Evolutionary conservation across 139 green algal genomes (phyloP).

Genomic region (Picochlorum sp.): DNA sequence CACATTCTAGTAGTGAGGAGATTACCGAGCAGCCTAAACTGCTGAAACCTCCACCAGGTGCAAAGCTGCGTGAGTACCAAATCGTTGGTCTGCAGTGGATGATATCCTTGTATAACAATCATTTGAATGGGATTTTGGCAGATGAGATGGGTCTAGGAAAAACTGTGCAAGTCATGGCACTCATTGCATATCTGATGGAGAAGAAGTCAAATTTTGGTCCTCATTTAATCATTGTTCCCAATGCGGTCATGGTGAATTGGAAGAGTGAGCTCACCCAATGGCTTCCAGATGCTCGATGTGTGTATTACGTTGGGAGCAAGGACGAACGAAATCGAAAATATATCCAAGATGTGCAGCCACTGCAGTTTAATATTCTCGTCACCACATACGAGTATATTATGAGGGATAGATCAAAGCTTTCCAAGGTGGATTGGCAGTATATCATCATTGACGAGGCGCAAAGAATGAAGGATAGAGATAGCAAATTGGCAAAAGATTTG

Average conservation of each 20-base stretch:
- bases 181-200: constrained; percentile 93
- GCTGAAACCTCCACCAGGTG: constrained; percentile 49
- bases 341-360: constrained; percentile 36
- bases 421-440: constrained; percentile 87
- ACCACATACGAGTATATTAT: constrained; percentile 99
- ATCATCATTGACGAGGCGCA: constrained; percentile 99
- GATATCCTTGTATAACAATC: constrained; percentile 92
- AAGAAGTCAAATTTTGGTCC: constrained; percentile 88
- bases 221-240: constrained; percentile 97
- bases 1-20: constrained; percentile 43
- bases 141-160: constrained; percentile 92
- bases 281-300: constrained; percentile 64
- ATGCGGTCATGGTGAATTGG: constrained; percentile 98
- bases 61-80: constrained; percentile 86
- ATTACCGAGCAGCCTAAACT: constrained; percentile 61
- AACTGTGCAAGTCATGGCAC: constrained; percentile 91
- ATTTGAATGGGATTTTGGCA: constrained; percentile 94
- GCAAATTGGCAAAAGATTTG: constrained; percentile 68
- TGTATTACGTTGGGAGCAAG: constrained; percentile 68
- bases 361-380: constrained; percentile 95
- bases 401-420: constrained; percentile 63
- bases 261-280: constrained; percentile 82
- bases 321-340: constrained; percentile 70
- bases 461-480: constrained; percentile 89
- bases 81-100: constrained; percentile 93